Evolutionary conservation across 257 asterid species (phyloP), one percentile per base, ranked within the genome.

Genomic region (Penstemon newberryi): DNA sequence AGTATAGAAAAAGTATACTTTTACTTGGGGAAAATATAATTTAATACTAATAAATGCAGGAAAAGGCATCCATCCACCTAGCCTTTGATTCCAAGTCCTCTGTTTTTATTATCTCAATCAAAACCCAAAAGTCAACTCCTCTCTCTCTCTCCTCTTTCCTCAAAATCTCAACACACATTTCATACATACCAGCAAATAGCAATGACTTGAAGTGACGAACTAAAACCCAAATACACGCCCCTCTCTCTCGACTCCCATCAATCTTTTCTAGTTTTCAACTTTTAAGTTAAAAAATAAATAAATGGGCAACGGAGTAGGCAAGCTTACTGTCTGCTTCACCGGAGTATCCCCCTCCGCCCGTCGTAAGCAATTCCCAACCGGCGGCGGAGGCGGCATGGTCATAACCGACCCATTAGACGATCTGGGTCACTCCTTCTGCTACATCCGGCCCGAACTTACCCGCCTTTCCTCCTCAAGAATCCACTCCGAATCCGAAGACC

Each of bases 241-340:
- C 63, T 58, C 57, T 36, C 33, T 52, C n/a, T n/a, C n/a, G n/a
- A n/a, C n/a, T n/a, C 11, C 15, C 62, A 37, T 56, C 40, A n/a
- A 2, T 51, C 56, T 33, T 65, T 10, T 41, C 13, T 8, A 39
- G 3, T 37, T 8, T 37, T 41, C 4, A 7, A 33, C 4, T 50
- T 33, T n/a, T 69, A 4, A 47, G 42, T n/a, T 10, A 8, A 54
- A 13, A 18, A 25, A 4, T 12, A 8, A 13, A 8, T n/a, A 56
- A 68, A 92, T 93, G 98, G 98, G 98, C 56, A 93, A 93, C 90
- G 97, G 98, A 60, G 86, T 73, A 41, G 97, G 98, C 72, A 92
- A 90, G 82, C 83, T 86, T 7, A 77, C 89, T 56, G 87, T 78
- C 12, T 92, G 98, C 78, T 90, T 90, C 88, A 82, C 80, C 78